A percentile compares a stretch with the other conserved stretches of the same genome.
phyloP scores from a whole-genome alignment of 228 moss, liverwort and hornwort species.

The Sphagnum fallax region DNA sequence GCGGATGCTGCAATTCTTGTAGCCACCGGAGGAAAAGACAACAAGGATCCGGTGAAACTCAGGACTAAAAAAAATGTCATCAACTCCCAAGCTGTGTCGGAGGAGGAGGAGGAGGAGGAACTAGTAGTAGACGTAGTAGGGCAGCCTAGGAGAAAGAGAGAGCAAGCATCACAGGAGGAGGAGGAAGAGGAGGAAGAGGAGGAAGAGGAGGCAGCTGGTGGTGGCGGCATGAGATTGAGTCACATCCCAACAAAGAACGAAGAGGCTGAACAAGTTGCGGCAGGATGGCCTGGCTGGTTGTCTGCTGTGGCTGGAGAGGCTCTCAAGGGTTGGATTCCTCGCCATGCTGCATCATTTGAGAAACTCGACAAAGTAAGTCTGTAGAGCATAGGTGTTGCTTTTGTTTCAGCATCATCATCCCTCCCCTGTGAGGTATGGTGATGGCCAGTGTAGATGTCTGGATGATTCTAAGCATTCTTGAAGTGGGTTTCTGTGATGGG shows the following conservation, averaged over 20 bases:
- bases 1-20: conserved; percentile 16
- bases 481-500: too few relatives aligned
- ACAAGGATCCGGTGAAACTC: conserved; percentile 13
- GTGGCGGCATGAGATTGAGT: conserved; percentile 27
- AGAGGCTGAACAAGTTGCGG: conserved; percentile 50
- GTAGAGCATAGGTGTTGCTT: too few relatives aligned
- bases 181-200: too few relatives aligned
- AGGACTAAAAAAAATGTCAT: conserved; percentile 34
- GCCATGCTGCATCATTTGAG: conserved; percentile 47
- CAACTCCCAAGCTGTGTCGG: conserved; percentile 1
- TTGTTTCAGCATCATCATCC: too few relatives aligned
- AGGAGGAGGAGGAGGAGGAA: conserved; percentile 5
- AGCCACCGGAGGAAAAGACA: conserved; percentile 2
- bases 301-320: conserved; percentile 50
- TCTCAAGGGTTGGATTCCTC: conserved; percentile 56
- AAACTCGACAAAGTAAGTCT: conserved; percentile 43
- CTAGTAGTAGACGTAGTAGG: conserved; percentile 12
- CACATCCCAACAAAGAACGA: conserved; percentile 18
- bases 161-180: too few relatives aligned
- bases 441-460: too few relatives aligned
- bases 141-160: not conserved
- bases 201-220: conserved; percentile 21
- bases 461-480: not conserved
- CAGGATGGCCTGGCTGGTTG: conserved; percentile 55
- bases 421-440: too few relatives aligned